These are phyloP conservation scores for Gymnopus androsaceus DNA, from an alignment of 1,284 basidiomycete genomes.

Conservation along the genomic window DNA sequence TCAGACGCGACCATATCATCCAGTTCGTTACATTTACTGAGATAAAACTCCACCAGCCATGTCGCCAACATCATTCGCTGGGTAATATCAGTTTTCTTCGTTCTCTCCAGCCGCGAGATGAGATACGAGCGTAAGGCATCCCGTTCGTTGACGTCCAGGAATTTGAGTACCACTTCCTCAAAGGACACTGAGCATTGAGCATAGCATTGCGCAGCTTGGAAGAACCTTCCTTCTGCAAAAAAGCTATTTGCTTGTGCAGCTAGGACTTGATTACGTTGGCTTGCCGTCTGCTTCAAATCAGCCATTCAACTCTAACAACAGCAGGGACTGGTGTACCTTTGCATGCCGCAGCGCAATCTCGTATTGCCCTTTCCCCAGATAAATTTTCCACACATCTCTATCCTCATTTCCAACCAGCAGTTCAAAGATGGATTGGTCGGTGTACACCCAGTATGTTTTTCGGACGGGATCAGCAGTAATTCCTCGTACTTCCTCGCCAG, in stretches of 20 bases:
- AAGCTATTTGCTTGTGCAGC: conserved; percentile 85
- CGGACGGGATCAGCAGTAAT: conserved; percentile 83
- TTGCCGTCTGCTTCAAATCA: conserved; percentile 57
- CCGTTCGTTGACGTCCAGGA: conserved; percentile 88
- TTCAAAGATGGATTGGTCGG: conserved; percentile 89
- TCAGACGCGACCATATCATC: conserved; percentile 90
- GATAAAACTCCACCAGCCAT: conserved; percentile 97
- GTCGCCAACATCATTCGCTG: conserved; percentile 98
- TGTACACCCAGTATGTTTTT: conserved; percentile 94
- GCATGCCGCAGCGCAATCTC: conserved; percentile 80
- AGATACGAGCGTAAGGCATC: conserved; percentile 93
- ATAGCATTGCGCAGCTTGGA: conserved; percentile 91
- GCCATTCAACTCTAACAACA: background rate
- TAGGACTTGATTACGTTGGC: conserved; percentile 85
- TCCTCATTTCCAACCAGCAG: conserved; percentile 87
- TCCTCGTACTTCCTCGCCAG: conserved; percentile 71
- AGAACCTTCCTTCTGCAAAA: conserved; percentile 82
- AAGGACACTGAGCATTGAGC: conserved; percentile 88
- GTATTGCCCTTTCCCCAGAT: conserved; percentile 78
- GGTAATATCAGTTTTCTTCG: conserved; percentile 79
- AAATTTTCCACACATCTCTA: conserved; percentile 93
- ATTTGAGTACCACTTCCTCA: conserved; percentile 90
- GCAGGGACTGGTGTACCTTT: conserved; percentile 54
- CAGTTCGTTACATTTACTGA: conserved; percentile 94
- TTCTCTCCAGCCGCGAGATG: conserved; percentile 82